Percentiles rank a stretch among this genome's conserved stretches.
These are phyloP conservation scores for Sporisorium graminicola DNA, from an alignment of 1,284 basidiomycete genomes.

Conservation along the genomic window DNA sequence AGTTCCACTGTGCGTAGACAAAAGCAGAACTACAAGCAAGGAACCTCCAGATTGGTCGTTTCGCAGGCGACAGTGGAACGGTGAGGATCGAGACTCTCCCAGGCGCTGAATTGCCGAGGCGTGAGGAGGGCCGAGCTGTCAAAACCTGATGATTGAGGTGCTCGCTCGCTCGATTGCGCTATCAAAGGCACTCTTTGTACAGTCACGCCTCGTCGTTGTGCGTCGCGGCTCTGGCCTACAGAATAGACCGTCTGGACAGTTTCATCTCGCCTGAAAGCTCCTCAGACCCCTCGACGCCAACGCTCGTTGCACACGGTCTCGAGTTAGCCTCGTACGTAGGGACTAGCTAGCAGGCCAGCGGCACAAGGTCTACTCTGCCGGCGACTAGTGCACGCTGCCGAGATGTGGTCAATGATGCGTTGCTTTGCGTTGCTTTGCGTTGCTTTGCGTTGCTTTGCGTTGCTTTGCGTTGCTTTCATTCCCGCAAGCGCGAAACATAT, in stretches of 20 bases:
- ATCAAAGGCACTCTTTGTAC: not conserved
- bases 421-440: not conserved
- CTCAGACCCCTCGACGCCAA: not conserved
- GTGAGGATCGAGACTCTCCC: not conserved
- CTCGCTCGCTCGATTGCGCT: not conserved
- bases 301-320: slow-evolving; percentile 3
- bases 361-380: not conserved
- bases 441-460: not conserved
- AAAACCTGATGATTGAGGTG: not conserved
- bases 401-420: not conserved
- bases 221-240: too few relatives aligned
- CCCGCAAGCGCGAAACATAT: not conserved
- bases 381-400: not conserved
- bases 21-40: not conserved
- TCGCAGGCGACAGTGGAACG: too few relatives aligned
- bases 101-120: not conserved
- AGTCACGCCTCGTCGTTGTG: not conserved
- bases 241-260: not conserved
- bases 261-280: slow-evolving; percentile 2
- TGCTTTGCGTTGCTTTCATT: not conserved
- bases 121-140: not conserved
- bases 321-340: not conserved
- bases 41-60: too few relatives aligned
- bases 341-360: too few relatives aligned
- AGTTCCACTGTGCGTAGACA: not conserved